Conservation (phyloP, 176 grass and related monocot genomes). For the Bothriochloa decipiens region DNA sequence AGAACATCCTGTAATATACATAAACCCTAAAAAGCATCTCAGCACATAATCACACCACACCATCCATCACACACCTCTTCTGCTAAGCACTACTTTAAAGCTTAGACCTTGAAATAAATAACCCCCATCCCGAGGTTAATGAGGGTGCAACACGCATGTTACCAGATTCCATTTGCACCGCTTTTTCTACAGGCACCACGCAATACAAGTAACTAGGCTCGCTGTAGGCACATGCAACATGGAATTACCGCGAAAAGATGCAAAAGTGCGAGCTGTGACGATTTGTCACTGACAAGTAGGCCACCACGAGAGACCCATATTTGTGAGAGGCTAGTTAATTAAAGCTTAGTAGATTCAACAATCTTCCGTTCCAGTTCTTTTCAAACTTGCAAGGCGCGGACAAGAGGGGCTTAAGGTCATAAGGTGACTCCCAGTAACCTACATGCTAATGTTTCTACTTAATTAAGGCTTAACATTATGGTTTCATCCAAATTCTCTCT, state of each 20-base stretch:
- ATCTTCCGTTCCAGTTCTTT: too few species aligned
- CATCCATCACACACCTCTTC: not conserved
- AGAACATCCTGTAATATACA: not conserved
- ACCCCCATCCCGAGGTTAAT: constrained; percentile 35
- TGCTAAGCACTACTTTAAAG: constrained; percentile 29
- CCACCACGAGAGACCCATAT: not conserved
- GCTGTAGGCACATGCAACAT: constrained; percentile 27
- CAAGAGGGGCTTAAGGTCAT: too few species aligned
- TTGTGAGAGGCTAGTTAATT: too few species aligned
- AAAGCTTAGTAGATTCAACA: too few species aligned
- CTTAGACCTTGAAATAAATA: constrained; percentile 23
- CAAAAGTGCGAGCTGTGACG: not conserved
- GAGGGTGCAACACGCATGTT: constrained; percentile 36
- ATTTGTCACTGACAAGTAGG: not conserved
- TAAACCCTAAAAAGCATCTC: constrained; percentile 39
- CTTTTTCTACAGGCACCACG: constrained; percentile 7
- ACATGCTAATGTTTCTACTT: too few species aligned
- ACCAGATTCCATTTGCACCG: constrained; percentile 41
- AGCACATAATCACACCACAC: constrained; percentile 8
- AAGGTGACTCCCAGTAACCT: too few species aligned
- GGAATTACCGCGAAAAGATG: constrained; percentile 30
- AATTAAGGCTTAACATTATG: too few species aligned
- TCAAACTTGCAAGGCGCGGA: too few species aligned
- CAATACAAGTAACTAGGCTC: constrained; percentile 30
- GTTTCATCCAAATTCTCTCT: too few species aligned